phyloP scores from a whole-genome alignment of 2,329 filamentous ascomycete genomes.

The Volutella citrinella region DNA sequence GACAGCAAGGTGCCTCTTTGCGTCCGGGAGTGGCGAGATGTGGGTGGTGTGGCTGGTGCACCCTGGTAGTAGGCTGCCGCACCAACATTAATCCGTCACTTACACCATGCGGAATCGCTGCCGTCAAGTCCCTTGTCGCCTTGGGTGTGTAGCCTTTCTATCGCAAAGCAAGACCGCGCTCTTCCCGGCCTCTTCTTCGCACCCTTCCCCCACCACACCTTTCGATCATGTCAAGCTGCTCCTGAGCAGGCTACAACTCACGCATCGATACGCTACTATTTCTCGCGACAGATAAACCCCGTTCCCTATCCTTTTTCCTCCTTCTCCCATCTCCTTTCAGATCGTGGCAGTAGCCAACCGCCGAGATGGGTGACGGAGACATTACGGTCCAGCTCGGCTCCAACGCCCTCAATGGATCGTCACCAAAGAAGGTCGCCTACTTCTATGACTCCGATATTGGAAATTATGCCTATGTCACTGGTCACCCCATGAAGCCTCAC shows the following conservation, averaged over 20 bases:
- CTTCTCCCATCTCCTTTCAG: no score
- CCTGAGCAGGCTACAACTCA: constrained; percentile 15
- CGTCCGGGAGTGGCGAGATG: no score
- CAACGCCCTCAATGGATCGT: constrained; percentile 44
- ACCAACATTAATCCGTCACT: constrained; percentile 29
- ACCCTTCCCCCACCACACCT: constrained; percentile 13
- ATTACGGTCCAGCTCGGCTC: constrained; percentile 40
- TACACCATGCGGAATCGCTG: no score
- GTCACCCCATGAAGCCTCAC: constrained; percentile 99
- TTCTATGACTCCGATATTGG: constrained; percentile 99
- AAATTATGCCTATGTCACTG: constrained; percentile 95
- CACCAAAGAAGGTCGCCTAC: constrained; percentile 84
- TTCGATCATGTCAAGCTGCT: constrained; percentile 20
- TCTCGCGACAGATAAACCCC: no score
- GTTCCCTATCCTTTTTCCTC: no score
- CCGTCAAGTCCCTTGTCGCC: no score
- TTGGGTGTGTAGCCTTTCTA: constrained; percentile 15
- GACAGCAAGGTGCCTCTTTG: no score
- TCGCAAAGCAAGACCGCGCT: constrained; percentile 17
- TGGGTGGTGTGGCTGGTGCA: no score
- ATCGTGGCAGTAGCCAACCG: no score
- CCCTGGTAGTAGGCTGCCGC: no score
- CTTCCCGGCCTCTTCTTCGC: constrained; percentile 18
- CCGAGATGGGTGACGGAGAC: no score
- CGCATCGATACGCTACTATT: no score